phyloP scores from a whole-genome alignment of 179 eudicot genomes.

The Camellia oleifera region DNA sequence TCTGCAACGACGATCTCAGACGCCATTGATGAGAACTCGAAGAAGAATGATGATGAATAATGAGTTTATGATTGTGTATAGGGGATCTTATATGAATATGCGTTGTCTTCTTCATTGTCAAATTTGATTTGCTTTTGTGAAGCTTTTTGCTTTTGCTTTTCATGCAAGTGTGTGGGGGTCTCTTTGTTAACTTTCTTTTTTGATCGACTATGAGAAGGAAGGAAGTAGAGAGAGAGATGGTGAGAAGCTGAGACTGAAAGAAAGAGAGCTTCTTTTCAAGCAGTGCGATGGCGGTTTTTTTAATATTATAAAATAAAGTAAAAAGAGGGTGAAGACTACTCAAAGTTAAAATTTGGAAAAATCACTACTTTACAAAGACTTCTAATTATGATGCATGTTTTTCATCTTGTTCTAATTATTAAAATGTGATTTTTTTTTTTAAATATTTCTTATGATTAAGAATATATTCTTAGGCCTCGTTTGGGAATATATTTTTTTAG shows the following conservation, averaged over 20 bases:
- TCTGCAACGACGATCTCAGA: conserved; percentile 77
- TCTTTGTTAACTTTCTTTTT: neutral
- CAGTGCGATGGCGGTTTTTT: neutral
- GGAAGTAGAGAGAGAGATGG: neutral
- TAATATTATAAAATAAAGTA: no score
- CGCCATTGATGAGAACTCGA: conserved; percentile 28
- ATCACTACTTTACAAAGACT: no score
- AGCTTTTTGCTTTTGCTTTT: conserved; percentile 42
- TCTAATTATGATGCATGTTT: no score
- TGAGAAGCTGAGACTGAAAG: neutral
- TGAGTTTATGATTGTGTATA: conserved; percentile 11
- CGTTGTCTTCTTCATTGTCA: conserved; percentile 15
- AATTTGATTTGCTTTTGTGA: conserved; percentile 21
- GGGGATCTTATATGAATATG: conserved; percentile 33
- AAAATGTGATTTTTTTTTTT: no score
- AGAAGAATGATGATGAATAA: conserved; percentile 14
- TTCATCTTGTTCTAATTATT: no score
- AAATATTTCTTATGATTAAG: no score
- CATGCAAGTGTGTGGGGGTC: conserved; percentile 22
- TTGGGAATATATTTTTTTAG: no score
- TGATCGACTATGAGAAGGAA: neutral
- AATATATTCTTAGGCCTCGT: no score
- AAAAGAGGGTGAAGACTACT: no score
- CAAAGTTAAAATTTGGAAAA: no score
- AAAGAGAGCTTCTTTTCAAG: neutral